A percentile compares a stretch with the other conserved stretches of the same genome.
Conservation (phyloP, 139 green algal genomes). For the Trebouxia sp. region DNA sequence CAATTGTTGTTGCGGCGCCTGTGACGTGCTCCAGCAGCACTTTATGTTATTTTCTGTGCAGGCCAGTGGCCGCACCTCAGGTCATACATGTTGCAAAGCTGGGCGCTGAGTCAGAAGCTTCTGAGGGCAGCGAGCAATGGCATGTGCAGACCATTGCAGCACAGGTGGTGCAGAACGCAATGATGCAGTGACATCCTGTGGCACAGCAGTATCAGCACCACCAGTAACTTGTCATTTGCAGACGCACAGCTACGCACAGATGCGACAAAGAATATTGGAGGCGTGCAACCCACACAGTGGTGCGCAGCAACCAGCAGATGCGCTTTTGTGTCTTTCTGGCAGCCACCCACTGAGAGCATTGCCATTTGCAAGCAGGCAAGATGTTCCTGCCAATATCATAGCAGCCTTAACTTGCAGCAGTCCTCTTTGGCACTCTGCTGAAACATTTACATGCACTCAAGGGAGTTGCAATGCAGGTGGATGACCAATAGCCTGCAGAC, state of each 20-base stretch:
- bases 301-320: conserved; percentile 41
- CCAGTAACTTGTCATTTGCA: neutral
- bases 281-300: neutral
- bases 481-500: conserved; percentile 51
- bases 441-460: too few relatives aligned
- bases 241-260: neutral
- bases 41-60: neutral
- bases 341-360: conserved; percentile 64
- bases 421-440: too few relatives aligned
- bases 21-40: too few relatives aligned
- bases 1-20: too few relatives aligned
- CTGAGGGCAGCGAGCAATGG: neutral
- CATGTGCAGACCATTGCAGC: conserved; percentile 7
- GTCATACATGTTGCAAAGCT: neutral
- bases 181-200: too few relatives aligned
- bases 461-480: too few relatives aligned
- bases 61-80: conserved; percentile 3
- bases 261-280: neutral
- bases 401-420: too few relatives aligned
- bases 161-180: neutral
- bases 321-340: conserved; percentile 72
- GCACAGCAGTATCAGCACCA: neutral
- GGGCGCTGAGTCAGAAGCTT: neutral
- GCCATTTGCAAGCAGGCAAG: conserved; percentile 28
- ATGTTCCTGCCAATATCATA: neutral